Conservation (phyloP, 2,329 filamentous ascomycete species). For the Aspergillus felis region DNA sequence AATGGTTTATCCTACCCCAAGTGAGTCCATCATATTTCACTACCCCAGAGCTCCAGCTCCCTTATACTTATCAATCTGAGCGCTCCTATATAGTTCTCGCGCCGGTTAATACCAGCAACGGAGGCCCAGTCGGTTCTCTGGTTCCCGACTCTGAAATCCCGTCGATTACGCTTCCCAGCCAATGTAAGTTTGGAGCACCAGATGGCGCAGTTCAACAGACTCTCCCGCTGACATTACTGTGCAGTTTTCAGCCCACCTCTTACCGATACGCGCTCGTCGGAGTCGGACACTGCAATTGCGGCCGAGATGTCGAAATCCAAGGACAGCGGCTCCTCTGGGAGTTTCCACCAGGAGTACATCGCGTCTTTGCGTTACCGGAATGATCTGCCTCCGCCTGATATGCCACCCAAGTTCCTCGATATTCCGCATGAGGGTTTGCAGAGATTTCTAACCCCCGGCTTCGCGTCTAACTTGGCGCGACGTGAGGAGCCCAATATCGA, state of each 20-base stretch:
- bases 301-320: slow-evolving; percentile 38
- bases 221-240: slow-evolving; percentile 4
- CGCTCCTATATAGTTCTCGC: slow-evolving; percentile 4
- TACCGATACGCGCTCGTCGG: neutral
- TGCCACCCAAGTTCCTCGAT: slow-evolving; percentile 92
- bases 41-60: neutral
- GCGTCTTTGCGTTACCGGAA: slow-evolving; percentile 94
- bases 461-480: slow-evolving; percentile 81
- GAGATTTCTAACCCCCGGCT: slow-evolving; percentile 85
- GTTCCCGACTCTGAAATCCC: slow-evolving; percentile 9
- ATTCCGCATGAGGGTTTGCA: slow-evolving; percentile 90
- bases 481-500: slow-evolving; percentile 96
- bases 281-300: neutral
- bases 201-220: neutral
- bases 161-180: slow-evolving; percentile 8
- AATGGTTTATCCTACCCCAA: slow-evolving; percentile 20
- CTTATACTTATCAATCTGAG: slow-evolving; percentile 2
- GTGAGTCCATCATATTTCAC: slow-evolving; percentile 14
- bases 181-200: slow-evolving; percentile 6
- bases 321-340: slow-evolving; percentile 35
- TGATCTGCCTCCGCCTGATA: slow-evolving; percentile 87
- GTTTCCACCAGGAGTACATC: slow-evolving; percentile 91
- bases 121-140: slow-evolving; percentile 1
- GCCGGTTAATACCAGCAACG: slow-evolving; percentile 5
- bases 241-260: slow-evolving; percentile 10